phyloP scores from a whole-genome alignment of 148 eudicot species.

The Pouteria glomerata region DNA sequence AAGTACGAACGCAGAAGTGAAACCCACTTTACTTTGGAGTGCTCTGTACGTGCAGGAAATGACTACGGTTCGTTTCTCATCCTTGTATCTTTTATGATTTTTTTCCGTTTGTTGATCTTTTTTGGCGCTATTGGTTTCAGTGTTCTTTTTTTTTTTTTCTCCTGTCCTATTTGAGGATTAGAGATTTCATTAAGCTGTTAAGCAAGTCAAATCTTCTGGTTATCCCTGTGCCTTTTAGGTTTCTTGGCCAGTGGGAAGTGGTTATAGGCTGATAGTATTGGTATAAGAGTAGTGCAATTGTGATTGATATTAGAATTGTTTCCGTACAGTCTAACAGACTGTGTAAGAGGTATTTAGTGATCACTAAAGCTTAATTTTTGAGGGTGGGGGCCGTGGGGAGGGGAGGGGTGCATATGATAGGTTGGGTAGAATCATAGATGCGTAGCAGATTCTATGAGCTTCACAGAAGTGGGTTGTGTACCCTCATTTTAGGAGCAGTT shows the following conservation, averaged over 20 bases:
- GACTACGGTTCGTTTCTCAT: slow-evolving; percentile 37
- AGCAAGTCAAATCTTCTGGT: neutral
- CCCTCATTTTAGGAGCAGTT: neutral
- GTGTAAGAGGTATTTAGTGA: too few relatives aligned
- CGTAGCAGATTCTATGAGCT: neutral
- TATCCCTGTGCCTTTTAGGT: neutral
- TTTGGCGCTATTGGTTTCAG: neutral
- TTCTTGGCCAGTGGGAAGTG: neutral
- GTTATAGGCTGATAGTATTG: neutral
- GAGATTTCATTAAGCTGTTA: neutral
- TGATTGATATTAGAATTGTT: too few relatives aligned
- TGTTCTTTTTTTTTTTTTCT: neutral
- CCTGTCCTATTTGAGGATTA: neutral
- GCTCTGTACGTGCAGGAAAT: slow-evolving; percentile 61
- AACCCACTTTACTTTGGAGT: slow-evolving; percentile 70
- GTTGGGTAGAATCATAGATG: neutral
- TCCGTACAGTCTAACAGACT: too few relatives aligned
- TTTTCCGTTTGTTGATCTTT: neutral
- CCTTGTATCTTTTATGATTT: neutral
- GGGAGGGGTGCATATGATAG: neutral
- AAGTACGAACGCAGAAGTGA: slow-evolving; percentile 28
- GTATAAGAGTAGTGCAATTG: neutral
- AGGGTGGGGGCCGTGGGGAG: too few relatives aligned
- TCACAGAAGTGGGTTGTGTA: neutral
- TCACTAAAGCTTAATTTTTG: too few relatives aligned